phyloP scores from a whole-genome alignment of 441 rosid genomes.

The Erodium chrysanthum region DNA sequence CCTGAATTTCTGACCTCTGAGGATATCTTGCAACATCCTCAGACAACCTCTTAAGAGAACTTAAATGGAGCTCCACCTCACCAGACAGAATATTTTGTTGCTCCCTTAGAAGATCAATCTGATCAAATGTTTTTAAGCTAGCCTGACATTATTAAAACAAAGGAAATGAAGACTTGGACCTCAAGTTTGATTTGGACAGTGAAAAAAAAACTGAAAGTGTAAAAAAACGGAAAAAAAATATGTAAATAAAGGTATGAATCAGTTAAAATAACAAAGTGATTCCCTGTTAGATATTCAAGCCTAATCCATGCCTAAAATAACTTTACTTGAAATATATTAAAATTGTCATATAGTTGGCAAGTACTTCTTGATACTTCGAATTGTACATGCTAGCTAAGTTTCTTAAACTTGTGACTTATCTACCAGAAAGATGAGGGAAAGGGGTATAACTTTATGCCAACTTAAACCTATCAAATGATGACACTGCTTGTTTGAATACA shows the following conservation, averaged over 20 bases:
- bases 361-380: not conserved
- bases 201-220: not conserved
- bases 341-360: not conserved
- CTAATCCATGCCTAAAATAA: not conserved
- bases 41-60: slow-evolving; percentile 59
- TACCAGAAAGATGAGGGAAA: not conserved
- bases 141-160: slow-evolving; percentile 36
- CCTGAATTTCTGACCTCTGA: slow-evolving; percentile 56
- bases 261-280: not conserved
- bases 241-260: not conserved
- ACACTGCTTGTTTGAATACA: not conserved
- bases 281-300: not conserved
- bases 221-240: not conserved
- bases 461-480: slow-evolving; percentile 2
- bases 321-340: not conserved
- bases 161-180: slow-evolving; percentile 10
- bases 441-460: not conserved
- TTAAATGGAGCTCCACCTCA: slow-evolving; percentile 69
- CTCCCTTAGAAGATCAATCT: slow-evolving; percentile 76
- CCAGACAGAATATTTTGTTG: slow-evolving; percentile 83
- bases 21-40: slow-evolving; percentile 68
- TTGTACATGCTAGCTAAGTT: not conserved
- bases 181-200: not conserved
- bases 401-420: not conserved
- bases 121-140: slow-evolving; percentile 62